A percentile compares a stretch with the other conserved stretches of the same genome.
These are phyloP conservation scores for Myxozyma mucilagina DNA, from an alignment of 805 yeast genomes.

Conservation along the genomic window DNA sequence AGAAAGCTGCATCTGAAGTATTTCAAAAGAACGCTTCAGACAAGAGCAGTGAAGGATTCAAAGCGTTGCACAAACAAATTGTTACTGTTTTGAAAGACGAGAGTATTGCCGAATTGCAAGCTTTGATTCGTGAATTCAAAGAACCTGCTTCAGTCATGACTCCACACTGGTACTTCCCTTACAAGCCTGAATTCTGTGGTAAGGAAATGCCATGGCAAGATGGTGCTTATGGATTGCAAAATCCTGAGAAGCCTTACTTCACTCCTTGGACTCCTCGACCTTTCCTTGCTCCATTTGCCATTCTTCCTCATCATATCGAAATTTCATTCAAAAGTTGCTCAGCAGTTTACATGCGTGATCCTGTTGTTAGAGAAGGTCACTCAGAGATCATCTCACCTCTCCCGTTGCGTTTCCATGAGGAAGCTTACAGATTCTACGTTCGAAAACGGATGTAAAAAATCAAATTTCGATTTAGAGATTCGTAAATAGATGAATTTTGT, in stretches of 20 bases:
- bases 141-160: conserved; percentile 31
- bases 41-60: not conserved
- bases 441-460: conserved; percentile 54
- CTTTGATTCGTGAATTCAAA: conserved; percentile 8
- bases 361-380: conserved; percentile 95
- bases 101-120: conserved; percentile 6
- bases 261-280: conserved; percentile 98
- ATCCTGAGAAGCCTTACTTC: conserved; percentile 78
- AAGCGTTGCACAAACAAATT: not conserved
- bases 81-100: not conserved
- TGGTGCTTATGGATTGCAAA: conserved; percentile 74
- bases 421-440: conserved; percentile 91
- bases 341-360: conserved; percentile 95
- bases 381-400: conserved; percentile 94
- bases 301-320: conserved; percentile 89
- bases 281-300: conserved; percentile 87
- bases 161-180: conserved; percentile 29
- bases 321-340: conserved; percentile 89
- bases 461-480: not conserved
- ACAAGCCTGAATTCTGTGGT: conserved; percentile 28
- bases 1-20: not conserved
- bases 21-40: not conserved
- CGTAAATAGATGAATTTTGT: not conserved
- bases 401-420: conserved; percentile 76
- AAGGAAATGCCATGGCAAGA: conserved; percentile 72